Percentiles rank a stretch among this genome's conserved stretches.
Conservation (phyloP, 2,329 filamentous ascomycete species). For the Paecilomyces variotii region DNA sequence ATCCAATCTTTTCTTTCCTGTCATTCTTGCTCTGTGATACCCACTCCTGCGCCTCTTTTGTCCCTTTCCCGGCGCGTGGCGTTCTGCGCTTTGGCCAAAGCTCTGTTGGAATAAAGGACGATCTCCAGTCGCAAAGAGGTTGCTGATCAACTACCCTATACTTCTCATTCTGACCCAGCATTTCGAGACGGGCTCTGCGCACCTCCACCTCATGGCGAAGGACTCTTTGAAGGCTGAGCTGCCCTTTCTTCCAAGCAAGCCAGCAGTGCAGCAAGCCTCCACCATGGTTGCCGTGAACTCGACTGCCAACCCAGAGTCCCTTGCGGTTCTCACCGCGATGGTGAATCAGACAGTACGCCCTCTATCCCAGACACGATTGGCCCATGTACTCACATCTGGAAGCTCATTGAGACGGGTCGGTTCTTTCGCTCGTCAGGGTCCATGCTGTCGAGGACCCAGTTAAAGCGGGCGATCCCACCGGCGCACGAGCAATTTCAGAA, state of each 20-base stretch:
- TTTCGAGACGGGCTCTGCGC: background rate
- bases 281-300: conserved; percentile 15
- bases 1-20: background rate
- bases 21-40: background rate
- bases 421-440: conserved; percentile 32
- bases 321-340: conserved; percentile 25
- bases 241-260: background rate
- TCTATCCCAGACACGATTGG: conserved; percentile 3
- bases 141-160: background rate
- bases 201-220: background rate
- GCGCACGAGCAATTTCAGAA: conserved; percentile 32
- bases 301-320: conserved; percentile 24
- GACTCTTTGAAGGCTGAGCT: background rate
- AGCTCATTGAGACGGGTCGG: conserved; percentile 35
- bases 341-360: conserved; percentile 29
- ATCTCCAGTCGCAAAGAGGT: background rate
- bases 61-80: background rate
- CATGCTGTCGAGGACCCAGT: conserved; percentile 22
- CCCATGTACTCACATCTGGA: conserved; percentile 11
- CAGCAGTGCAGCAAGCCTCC: background rate
- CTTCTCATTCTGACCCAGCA: background rate
- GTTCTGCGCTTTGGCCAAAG: background rate
- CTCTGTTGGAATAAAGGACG: background rate
- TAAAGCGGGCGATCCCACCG: conserved; percentile 30
- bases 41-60: background rate